Conservation (phyloP, 1,139 yeast genomes). For the Geotrichum candidum region DNA sequence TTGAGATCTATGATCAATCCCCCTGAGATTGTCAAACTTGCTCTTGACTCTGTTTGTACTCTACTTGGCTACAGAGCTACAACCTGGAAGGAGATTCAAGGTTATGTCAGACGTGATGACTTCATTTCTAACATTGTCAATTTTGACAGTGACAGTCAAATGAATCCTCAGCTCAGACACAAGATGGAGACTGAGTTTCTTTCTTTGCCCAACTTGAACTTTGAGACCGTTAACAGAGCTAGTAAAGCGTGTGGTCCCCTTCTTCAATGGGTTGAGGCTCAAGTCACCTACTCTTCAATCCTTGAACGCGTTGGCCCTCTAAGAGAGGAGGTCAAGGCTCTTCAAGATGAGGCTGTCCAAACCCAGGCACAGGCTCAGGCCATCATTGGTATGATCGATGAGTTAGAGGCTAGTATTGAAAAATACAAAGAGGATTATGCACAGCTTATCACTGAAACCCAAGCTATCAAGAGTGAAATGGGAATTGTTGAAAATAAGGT, state of each 20-base stretch:
- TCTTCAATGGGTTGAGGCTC: slow-evolving; percentile 85
- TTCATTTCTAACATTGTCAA: slow-evolving; percentile 78
- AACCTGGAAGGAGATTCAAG: slow-evolving; percentile 80
- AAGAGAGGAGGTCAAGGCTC: slow-evolving; percentile 52
- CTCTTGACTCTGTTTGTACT: slow-evolving; percentile 83
- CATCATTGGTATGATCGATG: slow-evolving; percentile 73
- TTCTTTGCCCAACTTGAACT: slow-evolving; percentile 58
- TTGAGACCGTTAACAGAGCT: slow-evolving; percentile 75
- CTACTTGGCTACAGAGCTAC: slow-evolving; percentile 65
- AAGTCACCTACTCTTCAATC: slow-evolving; percentile 62
- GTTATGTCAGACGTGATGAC: slow-evolving; percentile 76
- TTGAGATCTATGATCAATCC: slow-evolving; percentile 86
- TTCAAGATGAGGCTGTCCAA: slow-evolving; percentile 57
- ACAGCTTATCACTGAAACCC: slow-evolving; percentile 67
- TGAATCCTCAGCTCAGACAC: slow-evolving; percentile 48
- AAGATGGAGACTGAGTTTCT: slow-evolving; percentile 59
- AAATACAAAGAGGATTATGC: slow-evolving; percentile 65
- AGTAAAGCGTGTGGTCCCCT: slow-evolving; percentile 95
- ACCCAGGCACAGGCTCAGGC: slow-evolving; percentile 61
- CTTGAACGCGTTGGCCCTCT: slow-evolving; percentile 72
- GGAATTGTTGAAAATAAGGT: slow-evolving; percentile 55
- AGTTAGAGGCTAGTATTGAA: slow-evolving; percentile 65
- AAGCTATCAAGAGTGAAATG: slow-evolving; percentile 69
- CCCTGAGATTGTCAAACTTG: slow-evolving; percentile 78
- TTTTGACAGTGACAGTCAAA: slow-evolving; percentile 58